Percentiles rank a stretch among this genome's conserved stretches.
These are phyloP conservation scores for Diutina scorzettiae DNA, from an alignment of 1,139 yeast genomes.

Conservation along the genomic window DNA sequence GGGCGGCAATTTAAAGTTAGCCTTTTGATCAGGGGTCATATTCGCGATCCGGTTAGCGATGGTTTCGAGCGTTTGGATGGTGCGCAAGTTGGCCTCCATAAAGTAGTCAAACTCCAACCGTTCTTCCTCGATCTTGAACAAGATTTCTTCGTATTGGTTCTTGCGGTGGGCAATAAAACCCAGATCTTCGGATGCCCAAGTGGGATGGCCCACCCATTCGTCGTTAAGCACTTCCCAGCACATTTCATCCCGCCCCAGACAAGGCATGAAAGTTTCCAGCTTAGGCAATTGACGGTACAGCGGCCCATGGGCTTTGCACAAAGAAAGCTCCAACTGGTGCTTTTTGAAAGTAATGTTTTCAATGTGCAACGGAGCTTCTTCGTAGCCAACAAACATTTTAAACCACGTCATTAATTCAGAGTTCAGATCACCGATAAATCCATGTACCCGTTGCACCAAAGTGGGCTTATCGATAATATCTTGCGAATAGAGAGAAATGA, in stretches of 20 bases:
- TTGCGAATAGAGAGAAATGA: conserved; percentile 77
- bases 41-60: conserved; percentile 89
- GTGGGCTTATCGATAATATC: conserved; percentile 79
- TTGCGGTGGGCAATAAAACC: conserved; percentile 97
- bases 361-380: conserved; percentile 62
- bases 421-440: conserved; percentile 67
- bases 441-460: conserved; percentile 73
- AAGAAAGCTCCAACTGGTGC: conserved; percentile 76
- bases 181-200: conserved; percentile 98
- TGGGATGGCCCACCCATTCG: conserved; percentile 99
- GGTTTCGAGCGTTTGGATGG: conserved; percentile 91
- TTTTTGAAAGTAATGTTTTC: conserved; percentile 84
- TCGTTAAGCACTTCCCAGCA: conserved; percentile 98
- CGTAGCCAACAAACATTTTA: conserved; percentile 81
- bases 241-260: conserved; percentile 97
- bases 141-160: conserved; percentile 91
- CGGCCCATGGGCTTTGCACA: conserved; percentile 87
- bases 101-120: conserved; percentile 93
- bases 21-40: conserved; percentile 86
- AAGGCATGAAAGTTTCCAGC: conserved; percentile 92
- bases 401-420: conserved; percentile 83
- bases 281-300: conserved; percentile 89
- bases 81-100: conserved; percentile 89
- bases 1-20: conserved; percentile 74
- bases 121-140: conserved; percentile 93